These are phyloP conservation scores for Elsinoe fawcettii DNA, from an alignment of 2,329 filamentous ascomycete species.

Conservation along the genomic window DNA sequence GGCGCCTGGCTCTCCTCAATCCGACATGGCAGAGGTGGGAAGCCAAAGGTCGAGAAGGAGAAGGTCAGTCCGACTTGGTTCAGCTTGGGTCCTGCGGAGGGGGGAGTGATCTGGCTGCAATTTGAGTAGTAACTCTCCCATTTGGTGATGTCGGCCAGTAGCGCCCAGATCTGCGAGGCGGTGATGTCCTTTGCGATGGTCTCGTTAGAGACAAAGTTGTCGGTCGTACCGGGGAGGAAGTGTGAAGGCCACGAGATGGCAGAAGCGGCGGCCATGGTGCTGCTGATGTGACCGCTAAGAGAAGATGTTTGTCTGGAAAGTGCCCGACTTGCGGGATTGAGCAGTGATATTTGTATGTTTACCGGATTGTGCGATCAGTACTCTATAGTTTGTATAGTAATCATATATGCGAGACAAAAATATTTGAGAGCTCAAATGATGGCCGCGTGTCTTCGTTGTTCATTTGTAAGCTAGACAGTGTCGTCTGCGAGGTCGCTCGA, in stretches of 20 bases:
- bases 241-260: slow-evolving; percentile 29
- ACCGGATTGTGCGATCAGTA: too few relatives aligned
- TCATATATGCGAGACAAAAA: background rate
- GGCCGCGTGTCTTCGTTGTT: background rate
- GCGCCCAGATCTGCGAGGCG: slow-evolving; percentile 28
- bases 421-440: too few relatives aligned
- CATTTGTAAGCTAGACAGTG: background rate
- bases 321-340: too few relatives aligned
- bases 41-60: slow-evolving; percentile 32
- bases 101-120: slow-evolving; percentile 26
- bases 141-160: slow-evolving; percentile 28
- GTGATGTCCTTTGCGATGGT: slow-evolving; percentile 25
- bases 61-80: slow-evolving; percentile 25
- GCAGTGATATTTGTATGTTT: too few relatives aligned
- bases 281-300: background rate
- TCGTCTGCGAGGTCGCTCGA: background rate
- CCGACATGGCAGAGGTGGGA: slow-evolving; percentile 27
- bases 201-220: slow-evolving; percentile 33
- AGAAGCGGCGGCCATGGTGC: slow-evolving; percentile 14
- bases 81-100: slow-evolving; percentile 22
- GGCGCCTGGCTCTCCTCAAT: slow-evolving; percentile 24
- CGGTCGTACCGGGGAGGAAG: slow-evolving; percentile 31
- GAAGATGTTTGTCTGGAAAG: background rate
- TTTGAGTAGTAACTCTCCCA: slow-evolving; percentile 32
- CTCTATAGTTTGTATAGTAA: too few relatives aligned